These are phyloP conservation scores for Saussurea involucrata DNA, from an alignment of 129 eudicot genomes.

Conservation along the genomic window DNA sequence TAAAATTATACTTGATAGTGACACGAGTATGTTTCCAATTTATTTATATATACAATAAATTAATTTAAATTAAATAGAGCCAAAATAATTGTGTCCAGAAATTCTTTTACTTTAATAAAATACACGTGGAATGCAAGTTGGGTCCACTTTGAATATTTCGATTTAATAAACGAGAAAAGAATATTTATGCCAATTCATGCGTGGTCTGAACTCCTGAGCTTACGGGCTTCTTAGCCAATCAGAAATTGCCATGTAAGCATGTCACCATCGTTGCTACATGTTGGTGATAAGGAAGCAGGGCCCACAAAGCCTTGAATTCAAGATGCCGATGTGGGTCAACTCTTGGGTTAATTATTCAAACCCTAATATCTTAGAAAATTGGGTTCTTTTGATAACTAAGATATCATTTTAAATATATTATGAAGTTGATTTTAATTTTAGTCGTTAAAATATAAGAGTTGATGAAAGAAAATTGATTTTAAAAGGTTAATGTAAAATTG, in stretches of 20 bases:
- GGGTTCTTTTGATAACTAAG: not conserved
- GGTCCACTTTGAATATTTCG: not conserved
- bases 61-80: not conserved
- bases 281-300: constrained; percentile 28
- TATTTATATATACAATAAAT: not conserved
- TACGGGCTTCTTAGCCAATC: constrained; percentile 24
- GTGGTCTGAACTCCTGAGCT: constrained; percentile 18
- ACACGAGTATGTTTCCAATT: constrained; percentile 16
- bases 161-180: constrained; percentile 13
- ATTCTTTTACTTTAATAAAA: not conserved
- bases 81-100: not conserved
- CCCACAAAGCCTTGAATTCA: constrained; percentile 13
- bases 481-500: too few relatives aligned
- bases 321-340: constrained; percentile 17
- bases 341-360: not conserved
- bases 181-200: constrained; percentile 4
- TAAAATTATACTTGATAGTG: not conserved
- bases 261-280: constrained; percentile 35
- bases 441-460: too few relatives aligned
- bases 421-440: too few relatives aligned
- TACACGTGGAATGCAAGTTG: constrained; percentile 13
- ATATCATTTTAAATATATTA: too few relatives aligned
- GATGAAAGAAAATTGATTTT: too few relatives aligned
- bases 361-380: not conserved
- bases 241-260: constrained; percentile 1